These are phyloP conservation scores for Paecilomyces formosus DNA, from an alignment of 2,329 filamentous ascomycete genomes.

Conservation along the genomic window DNA sequence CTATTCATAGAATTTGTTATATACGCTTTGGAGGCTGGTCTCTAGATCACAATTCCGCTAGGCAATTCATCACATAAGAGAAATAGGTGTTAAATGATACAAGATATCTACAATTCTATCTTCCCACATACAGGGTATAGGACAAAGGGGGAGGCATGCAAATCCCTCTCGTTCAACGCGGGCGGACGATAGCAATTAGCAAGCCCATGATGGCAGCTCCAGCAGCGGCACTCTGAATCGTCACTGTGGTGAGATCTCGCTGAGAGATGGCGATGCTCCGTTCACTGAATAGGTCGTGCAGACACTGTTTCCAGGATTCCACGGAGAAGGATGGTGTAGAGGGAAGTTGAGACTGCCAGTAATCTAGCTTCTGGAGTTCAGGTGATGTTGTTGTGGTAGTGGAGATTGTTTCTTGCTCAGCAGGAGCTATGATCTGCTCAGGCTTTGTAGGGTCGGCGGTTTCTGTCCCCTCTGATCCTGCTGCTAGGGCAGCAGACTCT, in stretches of 20 bases:
- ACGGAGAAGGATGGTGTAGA: slow-evolving; percentile 19
- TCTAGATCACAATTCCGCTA: neutral
- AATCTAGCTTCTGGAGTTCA: slow-evolving; percentile 2
- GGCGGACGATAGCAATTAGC: slow-evolving; percentile 44
- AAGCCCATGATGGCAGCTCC: slow-evolving; percentile 56
- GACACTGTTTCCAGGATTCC: slow-evolving; percentile 42
- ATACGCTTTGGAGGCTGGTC: neutral
- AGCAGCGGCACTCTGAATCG: slow-evolving; percentile 57
- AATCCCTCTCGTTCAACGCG: slow-evolving; percentile 23
- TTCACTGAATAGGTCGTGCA: slow-evolving; percentile 59
- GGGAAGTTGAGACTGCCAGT: slow-evolving; percentile 16
- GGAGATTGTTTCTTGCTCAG: neutral
- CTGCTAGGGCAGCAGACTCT: neutral
- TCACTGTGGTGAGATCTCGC: slow-evolving; percentile 63
- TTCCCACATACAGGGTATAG: neutral
- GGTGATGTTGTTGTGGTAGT: slow-evolving; percentile 1
- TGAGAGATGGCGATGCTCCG: slow-evolving; percentile 56
- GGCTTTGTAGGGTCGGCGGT: neutral
- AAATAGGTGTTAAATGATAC: neutral
- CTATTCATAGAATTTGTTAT: too few relatives aligned
- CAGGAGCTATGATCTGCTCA: neutral
- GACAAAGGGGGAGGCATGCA: neutral
- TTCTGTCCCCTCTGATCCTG: slow-evolving; percentile 1
- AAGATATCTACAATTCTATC: neutral
- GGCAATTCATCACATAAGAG: neutral